phyloP scores from a whole-genome alignment of 2,329 filamentous ascomycete species.

The Harringtonia lauricola region DNA sequence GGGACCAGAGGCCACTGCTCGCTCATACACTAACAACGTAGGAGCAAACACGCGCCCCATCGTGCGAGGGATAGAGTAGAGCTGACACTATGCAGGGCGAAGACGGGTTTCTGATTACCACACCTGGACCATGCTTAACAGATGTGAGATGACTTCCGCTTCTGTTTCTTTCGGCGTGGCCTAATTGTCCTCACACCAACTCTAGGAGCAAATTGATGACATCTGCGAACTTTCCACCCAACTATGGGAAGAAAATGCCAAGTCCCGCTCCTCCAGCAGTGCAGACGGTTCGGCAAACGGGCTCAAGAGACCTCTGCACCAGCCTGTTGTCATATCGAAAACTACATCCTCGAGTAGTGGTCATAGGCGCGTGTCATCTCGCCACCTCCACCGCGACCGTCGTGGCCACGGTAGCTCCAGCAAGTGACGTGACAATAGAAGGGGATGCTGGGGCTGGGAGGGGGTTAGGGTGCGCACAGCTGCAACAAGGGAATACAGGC shows the following conservation, averaged over 20 bases:
- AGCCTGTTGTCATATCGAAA: conserved; percentile 39
- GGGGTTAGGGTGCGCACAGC: no score
- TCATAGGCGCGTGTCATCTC: neutral
- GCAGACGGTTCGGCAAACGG: conserved; percentile 26
- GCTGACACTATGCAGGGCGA: conserved; percentile 34
- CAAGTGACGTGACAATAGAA: no score
- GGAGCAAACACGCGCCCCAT: neutral
- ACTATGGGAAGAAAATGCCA: conserved; percentile 44
- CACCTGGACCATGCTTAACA: conserved; percentile 44
- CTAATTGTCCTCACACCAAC: no score
- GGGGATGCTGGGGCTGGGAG: no score
- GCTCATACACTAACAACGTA: conserved; percentile 46
- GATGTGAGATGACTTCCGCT: conserved; percentile 33
- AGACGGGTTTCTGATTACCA: conserved; percentile 49
- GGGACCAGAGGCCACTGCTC: conserved; percentile 45
- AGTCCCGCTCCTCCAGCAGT: conserved; percentile 30
- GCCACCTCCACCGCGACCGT: conserved; percentile 13
- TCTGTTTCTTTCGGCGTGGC: neutral
- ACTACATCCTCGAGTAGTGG: conserved; percentile 10
- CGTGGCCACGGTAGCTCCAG: no score
- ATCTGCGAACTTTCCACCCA: conserved; percentile 49
- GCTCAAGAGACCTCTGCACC: conserved; percentile 45
- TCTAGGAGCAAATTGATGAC: conserved; percentile 51
- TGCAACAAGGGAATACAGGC: no score
- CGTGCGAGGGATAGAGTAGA: conserved; percentile 2